phyloP scores from a whole-genome alignment of 495 filamentous ascomycete genomes.

The Tuber microsphaerosporum region DNA sequence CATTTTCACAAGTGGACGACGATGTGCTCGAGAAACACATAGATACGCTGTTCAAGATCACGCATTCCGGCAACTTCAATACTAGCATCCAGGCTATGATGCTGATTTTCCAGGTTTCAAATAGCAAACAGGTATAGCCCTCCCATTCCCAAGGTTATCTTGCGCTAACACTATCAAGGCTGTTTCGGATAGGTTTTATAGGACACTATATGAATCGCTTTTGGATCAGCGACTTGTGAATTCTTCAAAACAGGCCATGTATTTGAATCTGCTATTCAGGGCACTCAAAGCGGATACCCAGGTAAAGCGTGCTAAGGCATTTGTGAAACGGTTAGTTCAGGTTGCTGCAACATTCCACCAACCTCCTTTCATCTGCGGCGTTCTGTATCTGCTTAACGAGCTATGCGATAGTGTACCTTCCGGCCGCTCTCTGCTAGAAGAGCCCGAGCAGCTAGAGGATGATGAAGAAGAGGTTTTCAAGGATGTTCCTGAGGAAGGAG shows the following conservation, averaged over 20 bases:
- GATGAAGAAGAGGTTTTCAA: constrained; percentile 57
- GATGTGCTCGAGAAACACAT: constrained; percentile 56
- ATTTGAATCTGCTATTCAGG: constrained; percentile 84
- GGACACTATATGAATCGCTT: constrained; percentile 89
- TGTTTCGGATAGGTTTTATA: constrained; percentile 81
- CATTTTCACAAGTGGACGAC: constrained; percentile 76
- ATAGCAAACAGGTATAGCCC: constrained; percentile 57
- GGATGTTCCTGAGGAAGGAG: constrained; percentile 58
- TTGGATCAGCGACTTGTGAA: constrained; percentile 78
- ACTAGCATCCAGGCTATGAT: constrained; percentile 93
- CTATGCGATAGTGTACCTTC: constrained; percentile 67
- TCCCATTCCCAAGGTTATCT: background rate
- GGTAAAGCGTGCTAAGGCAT: constrained; percentile 84
- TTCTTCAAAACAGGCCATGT: constrained; percentile 90
- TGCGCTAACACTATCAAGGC: constrained; percentile 32
- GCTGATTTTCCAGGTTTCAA: constrained; percentile 86
- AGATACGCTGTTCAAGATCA: constrained; percentile 87
- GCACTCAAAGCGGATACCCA: constrained; percentile 79
- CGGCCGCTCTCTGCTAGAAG: constrained; percentile 62
- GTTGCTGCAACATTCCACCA: constrained; percentile 74
- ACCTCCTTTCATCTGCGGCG: constrained; percentile 81
- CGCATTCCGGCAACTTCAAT: constrained; percentile 97
- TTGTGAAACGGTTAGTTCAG: constrained; percentile 86
- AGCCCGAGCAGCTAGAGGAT: constrained; percentile 65
- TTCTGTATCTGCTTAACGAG: constrained; percentile 78